Base-by-base conservation (phyloP, 257 asterid genomes). In the Lycium barbarum region DNA sequence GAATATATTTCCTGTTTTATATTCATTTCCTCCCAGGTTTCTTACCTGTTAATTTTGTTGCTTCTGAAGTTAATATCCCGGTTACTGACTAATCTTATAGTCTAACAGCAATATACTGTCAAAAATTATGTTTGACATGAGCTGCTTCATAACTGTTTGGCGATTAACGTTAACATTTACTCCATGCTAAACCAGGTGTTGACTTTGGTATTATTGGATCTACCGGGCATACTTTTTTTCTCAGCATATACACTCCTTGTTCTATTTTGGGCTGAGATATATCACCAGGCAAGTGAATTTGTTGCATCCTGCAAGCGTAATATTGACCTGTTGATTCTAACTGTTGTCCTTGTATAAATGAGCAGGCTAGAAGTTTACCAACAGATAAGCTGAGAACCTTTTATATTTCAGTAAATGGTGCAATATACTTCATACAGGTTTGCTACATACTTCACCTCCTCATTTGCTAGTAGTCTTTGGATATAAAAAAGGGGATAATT, bases 211-310 rank as follows among this genome's bases (percentile, higher is more conserved):
- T 79, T 93, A 79, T 86, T 95, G 93, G 98, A 95, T 87, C 91
- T 94, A 79, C 98, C 98, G 7, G 98, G 97, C 83, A 84, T 95
- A 83, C 93, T 95, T 80, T 95, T 95, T 89, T 94, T 95, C 91
- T 95, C 98, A 81, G 91, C 98, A 22, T 95, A 90, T 88, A 91
- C 98, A 49, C 98, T 95, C 85, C 98, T 94, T 87, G 96, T 93
- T 83, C 94, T 95, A 78, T 95, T 95, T 80, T 95, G 98, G 98
- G 98, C 98, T 11, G 98, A 94, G 91, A 93, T 95, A 87, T 95
- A 95, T 89, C 96, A 94, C 88, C 98, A 95, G 95, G 98, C 90
- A 84, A 87, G 90, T 85, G 85, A 73, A 12, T 20, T 6, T 47
- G 40, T 73, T n/a, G 43, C 43, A 47, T 73, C 81, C 12, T 73